A percentile compares a stretch with the other conserved stretches of the same genome.
Evolutionary conservation across 2,329 filamentous ascomycete genomes (phyloP).

Genomic region (Zymoseptoria crescenta): DNA sequence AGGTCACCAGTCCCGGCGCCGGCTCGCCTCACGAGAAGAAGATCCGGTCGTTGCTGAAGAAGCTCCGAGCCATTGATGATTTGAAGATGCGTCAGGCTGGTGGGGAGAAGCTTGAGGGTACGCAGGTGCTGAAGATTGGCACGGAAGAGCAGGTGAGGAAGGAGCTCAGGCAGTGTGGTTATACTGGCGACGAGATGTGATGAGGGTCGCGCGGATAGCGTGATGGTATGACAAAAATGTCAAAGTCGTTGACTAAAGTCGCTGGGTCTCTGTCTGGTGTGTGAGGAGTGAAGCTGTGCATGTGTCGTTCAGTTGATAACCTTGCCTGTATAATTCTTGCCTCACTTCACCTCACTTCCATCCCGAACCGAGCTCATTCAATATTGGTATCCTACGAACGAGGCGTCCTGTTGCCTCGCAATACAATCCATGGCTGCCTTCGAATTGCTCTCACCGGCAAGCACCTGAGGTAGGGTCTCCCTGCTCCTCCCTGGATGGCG

Average conservation of each 20-base stretch:
- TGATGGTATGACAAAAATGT: not conserved
- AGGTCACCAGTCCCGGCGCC: slow-evolving; percentile 48
- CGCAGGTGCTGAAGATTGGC: slow-evolving; percentile 95
- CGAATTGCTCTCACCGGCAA: too few relatives aligned
- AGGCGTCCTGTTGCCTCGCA: too few relatives aligned
- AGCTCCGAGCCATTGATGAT: slow-evolving; percentile 95
- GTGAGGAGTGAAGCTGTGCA: not conserved
- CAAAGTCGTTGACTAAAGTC: not conserved
- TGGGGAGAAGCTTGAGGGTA: slow-evolving; percentile 95
- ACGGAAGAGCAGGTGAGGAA: slow-evolving; percentile 78
- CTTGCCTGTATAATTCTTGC: too few relatives aligned
- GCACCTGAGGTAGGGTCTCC: too few relatives aligned
- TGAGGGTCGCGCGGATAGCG: not conserved
- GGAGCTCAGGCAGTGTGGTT: slow-evolving; percentile 51
- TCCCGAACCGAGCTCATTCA: too few relatives aligned
- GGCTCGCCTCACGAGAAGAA: slow-evolving; percentile 83
- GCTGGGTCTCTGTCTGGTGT: not conserved
- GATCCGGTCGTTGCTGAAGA: slow-evolving; percentile 86
- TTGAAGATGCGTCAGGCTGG: slow-evolving; percentile 92
- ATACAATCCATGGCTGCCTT: too few relatives aligned
- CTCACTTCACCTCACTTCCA: too few relatives aligned
- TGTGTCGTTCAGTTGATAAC: too few relatives aligned
- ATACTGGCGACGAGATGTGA: slow-evolving; percentile 17
- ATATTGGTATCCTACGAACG: too few relatives aligned
- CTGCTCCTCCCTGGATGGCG: too few relatives aligned